Evolutionary conservation across 2,329 filamentous ascomycete species (phyloP), one percentile per base, ranked within the genome.

Genomic region (Aspergillus amoenus): DNA sequence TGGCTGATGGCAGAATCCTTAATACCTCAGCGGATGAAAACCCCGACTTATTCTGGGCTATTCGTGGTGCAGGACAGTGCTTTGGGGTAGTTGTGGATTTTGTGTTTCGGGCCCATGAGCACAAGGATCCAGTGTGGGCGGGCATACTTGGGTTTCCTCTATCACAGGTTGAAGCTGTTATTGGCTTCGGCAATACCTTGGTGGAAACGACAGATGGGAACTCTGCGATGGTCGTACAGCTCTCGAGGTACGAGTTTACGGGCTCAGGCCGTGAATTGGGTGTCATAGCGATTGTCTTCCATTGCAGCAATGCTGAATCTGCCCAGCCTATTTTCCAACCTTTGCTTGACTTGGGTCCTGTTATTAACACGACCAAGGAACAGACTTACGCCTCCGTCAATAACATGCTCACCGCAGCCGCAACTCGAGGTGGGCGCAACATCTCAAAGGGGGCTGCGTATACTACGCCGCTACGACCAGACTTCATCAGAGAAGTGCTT

Each of bases 1-100:
- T 76, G 5, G 75, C 76, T 0, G 66, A 75, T 50, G 77, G 76
- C 1, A 56, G 61, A 2, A 65, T 76, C 34, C 57, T 70, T 7
- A 64, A 60, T 7, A 68, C 70, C 0, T 81, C 77, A 0, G 70
- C 73, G 21, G 59, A 63, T 0, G 70, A 80, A 61, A 76, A 84
- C 27, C 37, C 68, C 0, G 79, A 81, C 51, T 68, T 81, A 1
- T 82, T 81, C 67, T 81, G 78, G 78, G 76, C 73, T 24, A 52
- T 79, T 13, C 64, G 70, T 0, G 78, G 77, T 15, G 77, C 76
- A 2, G 76, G 77, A 2, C 70, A 73, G 39, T 75, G 71, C 48
- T 78, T 78, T 54, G 77, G 76, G 5, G 70, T 76, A 13, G 73
- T 75, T 2, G 74, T 73, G 0, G 74, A 79, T 52, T 80, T 82